Evolutionary conservation across 176 grass and related monocot genomes (phyloP), one percentile per base, ranked within the genome.

Genomic region (Oryza glumipatula): DNA sequence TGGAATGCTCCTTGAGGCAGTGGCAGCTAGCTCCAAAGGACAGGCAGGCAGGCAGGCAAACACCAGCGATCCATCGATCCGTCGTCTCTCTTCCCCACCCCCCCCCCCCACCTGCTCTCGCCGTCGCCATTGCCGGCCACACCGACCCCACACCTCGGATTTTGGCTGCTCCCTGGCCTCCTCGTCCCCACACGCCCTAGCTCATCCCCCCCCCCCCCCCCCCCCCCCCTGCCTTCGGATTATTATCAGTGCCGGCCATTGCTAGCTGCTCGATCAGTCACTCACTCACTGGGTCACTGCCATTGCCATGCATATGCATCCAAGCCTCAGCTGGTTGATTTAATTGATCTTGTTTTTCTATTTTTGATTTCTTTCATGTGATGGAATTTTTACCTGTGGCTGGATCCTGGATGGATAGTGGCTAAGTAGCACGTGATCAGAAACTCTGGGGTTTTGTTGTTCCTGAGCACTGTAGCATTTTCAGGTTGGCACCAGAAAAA

Each of bases 11-110:
- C 68, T 72, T 43, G 66, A 67, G 45, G 78, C 67, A 82, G 67
- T 86, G 88, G 67, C 83, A 90, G 79, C 67, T 66, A 76, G 76
- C 64, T 66, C 82, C 82, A 17, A 80, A 67, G 67, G 74, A 83
- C 80, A 78, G 86, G 81, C 76, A 68, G 86, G 43, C 80, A 78
- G 86, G 81, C 76, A 68, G 86, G 43, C 52, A 33, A 54, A 63
- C 58, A 19, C 21, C 21, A 58, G 54, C n/a, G 58, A 63, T 63
- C 58, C 21, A 10, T 22, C 48, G 48, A 51, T 49, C 65, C 65
- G 68, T 64, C 54, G 30, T 32, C 30, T 32, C 30, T 32, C 30
- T 30, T 30, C 28, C 28, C 28, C 28, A 30, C 26, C 32, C 49
- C 66, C 2, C 26, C 32, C 49, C 66, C 2, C 17, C 73, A 2